phyloP scores from a whole-genome alignment of 2,329 filamentous ascomycete species.

The Hypoxylon sp. region DNA sequence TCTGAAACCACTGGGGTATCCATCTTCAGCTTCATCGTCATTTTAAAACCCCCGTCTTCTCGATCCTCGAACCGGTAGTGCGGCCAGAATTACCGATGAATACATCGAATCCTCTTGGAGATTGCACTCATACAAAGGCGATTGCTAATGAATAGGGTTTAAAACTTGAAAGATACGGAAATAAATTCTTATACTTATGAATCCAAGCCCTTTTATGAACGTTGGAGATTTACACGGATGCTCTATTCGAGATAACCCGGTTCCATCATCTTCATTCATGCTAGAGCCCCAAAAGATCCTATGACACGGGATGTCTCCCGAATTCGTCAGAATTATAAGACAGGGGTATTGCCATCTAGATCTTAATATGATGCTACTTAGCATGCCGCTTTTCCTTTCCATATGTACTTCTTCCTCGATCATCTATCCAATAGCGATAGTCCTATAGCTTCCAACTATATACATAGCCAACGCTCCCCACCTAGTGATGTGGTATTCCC shows the following conservation, averaged over 20 bases:
- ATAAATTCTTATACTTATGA: neutral
- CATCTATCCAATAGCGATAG: conserved; percentile 22
- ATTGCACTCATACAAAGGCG: neutral
- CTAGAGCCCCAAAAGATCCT: conserved; percentile 4
- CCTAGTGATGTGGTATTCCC: conserved; percentile 20
- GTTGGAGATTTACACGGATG: neutral
- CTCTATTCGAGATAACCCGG: conserved; percentile 4
- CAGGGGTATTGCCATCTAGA: conserved; percentile 27
- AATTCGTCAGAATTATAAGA: conserved; percentile 11
- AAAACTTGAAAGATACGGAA: neutral
- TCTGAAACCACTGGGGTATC: conserved; percentile 45
- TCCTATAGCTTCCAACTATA: conserved; percentile 23
- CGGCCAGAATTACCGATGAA: conserved; percentile 3
- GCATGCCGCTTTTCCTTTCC: conserved; percentile 21
- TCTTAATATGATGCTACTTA: conserved; percentile 14
- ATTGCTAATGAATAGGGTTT: neutral
- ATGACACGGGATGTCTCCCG: conserved; percentile 13
- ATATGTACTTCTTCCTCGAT: conserved; percentile 4
- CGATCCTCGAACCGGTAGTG: conserved; percentile 12
- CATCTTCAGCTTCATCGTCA: conserved; percentile 48
- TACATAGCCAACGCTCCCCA: conserved; percentile 26
- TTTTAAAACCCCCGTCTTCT: conserved; percentile 44
- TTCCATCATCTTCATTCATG: conserved; percentile 14
- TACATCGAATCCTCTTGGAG: neutral
- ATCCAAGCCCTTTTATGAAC: neutral